A percentile compares a stretch with the other conserved stretches of the same genome.
These are phyloP conservation scores for Theobroma cacao DNA, from an alignment of 345 rosid genomes.

Conservation along the genomic window DNA sequence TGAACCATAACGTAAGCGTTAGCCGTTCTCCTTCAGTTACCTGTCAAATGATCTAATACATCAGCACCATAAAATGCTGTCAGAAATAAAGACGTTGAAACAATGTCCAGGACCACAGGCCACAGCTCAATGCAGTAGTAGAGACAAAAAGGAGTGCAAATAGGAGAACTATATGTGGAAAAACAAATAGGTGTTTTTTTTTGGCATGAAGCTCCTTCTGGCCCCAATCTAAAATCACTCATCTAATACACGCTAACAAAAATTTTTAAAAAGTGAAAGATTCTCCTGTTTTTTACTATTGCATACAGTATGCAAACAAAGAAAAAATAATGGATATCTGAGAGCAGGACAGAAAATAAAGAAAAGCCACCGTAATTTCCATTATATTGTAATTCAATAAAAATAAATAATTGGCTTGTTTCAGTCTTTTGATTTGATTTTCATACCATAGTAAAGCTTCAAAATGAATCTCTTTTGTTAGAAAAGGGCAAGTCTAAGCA, in stretches of 20 bases:
- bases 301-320: not conserved
- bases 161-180: not conserved
- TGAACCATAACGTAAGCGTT: conserved; percentile 89
- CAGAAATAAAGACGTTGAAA: not conserved
- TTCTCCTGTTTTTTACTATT: not conserved
- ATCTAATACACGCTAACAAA: not conserved
- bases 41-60: conserved; percentile 33
- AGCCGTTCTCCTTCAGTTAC: conserved; percentile 79
- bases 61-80: not conserved
- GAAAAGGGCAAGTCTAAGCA: not conserved
- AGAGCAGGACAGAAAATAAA: not conserved
- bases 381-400: not conserved
- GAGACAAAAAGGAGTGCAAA: not conserved
- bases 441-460: not conserved
- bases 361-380: not conserved
- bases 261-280: not conserved
- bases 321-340: not conserved
- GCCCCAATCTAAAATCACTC: not conserved
- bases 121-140: not conserved
- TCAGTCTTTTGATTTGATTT: not conserved
- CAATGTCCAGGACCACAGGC: not conserved
- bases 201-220: not conserved
- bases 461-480: not conserved
- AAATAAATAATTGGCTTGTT: not conserved
- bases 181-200: not conserved